These are phyloP conservation scores for Starmerella floricola DNA, from an alignment of 805 yeast species.

Conservation along the genomic window DNA sequence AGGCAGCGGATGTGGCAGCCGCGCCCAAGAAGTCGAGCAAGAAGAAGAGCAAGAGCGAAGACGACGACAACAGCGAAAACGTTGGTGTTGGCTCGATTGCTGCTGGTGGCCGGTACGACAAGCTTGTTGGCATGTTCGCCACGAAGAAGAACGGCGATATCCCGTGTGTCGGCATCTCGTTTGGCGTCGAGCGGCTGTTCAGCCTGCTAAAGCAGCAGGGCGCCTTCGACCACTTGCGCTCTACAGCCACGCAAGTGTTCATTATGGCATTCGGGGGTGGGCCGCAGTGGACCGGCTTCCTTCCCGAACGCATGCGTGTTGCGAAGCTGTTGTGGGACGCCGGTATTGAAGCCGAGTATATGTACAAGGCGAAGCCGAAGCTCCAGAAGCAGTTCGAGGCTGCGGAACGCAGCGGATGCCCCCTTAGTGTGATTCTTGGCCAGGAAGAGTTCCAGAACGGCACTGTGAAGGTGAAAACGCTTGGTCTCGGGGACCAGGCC, in stretches of 20 bases:
- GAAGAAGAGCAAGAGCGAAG: constrained; percentile 39
- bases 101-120: constrained; percentile 97
- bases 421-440: constrained; percentile 83
- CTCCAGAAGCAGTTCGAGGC: constrained; percentile 95
- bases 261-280: constrained; percentile 99
- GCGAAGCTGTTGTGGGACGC: constrained; percentile 75
- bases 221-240: constrained; percentile 51
- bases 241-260: constrained; percentile 83
- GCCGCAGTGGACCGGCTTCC: constrained; percentile 85
- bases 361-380: constrained; percentile 87
- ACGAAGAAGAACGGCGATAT: constrained; percentile 65
- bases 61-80: constrained; percentile 87
- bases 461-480: constrained; percentile 67
- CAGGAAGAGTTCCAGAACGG: constrained; percentile 85
- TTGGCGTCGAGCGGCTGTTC: constrained; percentile 91
- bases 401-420: constrained; percentile 88
- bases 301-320: constrained; percentile 80
- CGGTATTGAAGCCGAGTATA: constrained; percentile 81
- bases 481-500: constrained; percentile 78
- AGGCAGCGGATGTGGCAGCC: constrained; percentile 52
- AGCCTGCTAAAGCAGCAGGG: constrained; percentile 75
- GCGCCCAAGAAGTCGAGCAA: constrained; percentile 22
- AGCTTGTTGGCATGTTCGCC: constrained; percentile 91
- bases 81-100: constrained; percentile 98
- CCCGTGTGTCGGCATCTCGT: constrained; percentile 95